Evolutionary conservation across 371 early-diverging fungal genomes (phyloP).

Genomic region (Haplosporangium sp.): DNA sequence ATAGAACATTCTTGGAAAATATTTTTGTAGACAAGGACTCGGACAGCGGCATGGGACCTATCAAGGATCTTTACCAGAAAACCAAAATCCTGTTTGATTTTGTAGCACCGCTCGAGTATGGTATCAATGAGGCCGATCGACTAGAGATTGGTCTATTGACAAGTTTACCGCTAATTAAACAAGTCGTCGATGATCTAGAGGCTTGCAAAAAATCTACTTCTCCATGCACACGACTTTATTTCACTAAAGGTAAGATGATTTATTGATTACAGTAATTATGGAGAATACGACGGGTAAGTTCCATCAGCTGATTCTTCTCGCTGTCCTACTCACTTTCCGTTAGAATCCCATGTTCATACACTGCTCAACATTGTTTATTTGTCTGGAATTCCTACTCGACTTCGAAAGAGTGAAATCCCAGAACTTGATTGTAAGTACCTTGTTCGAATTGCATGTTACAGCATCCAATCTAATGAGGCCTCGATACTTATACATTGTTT

Average conservation of each 20-base stretch:
- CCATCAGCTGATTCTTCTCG: no score
- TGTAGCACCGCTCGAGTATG: slow-evolving; percentile 94
- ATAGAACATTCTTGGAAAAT: slow-evolving; percentile 84
- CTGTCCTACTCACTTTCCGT: no score
- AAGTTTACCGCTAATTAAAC: slow-evolving; percentile 80
- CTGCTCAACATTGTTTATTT: slow-evolving; percentile 91
- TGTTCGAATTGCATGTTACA: background rate
- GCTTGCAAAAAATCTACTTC: slow-evolving; percentile 65
- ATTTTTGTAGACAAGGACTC: slow-evolving; percentile 64
- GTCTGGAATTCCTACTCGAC: slow-evolving; percentile 84
- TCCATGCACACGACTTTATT: slow-evolving; percentile 90
- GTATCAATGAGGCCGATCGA: slow-evolving; percentile 86
- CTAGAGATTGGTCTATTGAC: slow-evolving; percentile 89
- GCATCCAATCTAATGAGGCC: background rate
- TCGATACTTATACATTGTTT: no score
- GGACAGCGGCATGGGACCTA: slow-evolving; percentile 20
- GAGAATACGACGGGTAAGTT: no score
- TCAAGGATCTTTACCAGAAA: slow-evolving; percentile 80
- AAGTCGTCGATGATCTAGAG: slow-evolving; percentile 82
- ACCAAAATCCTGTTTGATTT: slow-evolving; percentile 92
- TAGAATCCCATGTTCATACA: slow-evolving; percentile 92
- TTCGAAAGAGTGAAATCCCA: slow-evolving; percentile 75
- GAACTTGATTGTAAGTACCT: slow-evolving; percentile 89
- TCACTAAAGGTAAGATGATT: slow-evolving; percentile 82
- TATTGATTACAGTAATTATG: background rate